Evolutionary conservation across 148 eudicot genomes (phyloP).

Genomic region (Persicaria maculosa): DNA sequence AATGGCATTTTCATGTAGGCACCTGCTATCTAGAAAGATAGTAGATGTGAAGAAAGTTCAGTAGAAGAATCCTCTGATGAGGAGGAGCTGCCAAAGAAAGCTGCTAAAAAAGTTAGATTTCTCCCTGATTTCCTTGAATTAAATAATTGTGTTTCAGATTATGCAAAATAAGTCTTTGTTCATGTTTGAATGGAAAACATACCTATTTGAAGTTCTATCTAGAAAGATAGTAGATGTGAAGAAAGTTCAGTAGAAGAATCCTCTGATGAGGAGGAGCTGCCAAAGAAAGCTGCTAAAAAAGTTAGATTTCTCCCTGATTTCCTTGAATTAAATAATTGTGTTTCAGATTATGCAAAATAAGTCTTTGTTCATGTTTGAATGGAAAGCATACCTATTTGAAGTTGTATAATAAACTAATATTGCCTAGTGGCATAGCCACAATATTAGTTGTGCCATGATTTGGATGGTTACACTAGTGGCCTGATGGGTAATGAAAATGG

Average conservation of each 20-base stretch:
- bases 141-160: too few relatives aligned
- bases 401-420: too few relatives aligned
- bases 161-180: background rate
- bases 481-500: background rate
- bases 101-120: background rate
- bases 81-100: background rate
- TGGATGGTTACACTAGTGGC: background rate
- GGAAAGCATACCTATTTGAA: background rate
- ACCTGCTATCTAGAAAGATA: background rate
- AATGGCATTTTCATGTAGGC: background rate
- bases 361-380: background rate
- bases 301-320: background rate
- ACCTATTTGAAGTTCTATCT: too few relatives aligned
- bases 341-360: too few relatives aligned
- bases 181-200: background rate
- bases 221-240: slow-evolving; percentile 11
- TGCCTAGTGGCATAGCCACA: background rate
- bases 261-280: background rate
- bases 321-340: too few relatives aligned
- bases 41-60: slow-evolving; percentile 13
- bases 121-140: background rate
- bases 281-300: background rate
- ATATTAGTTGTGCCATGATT: background rate
- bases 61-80: background rate
- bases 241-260: background rate